phyloP scores from a whole-genome alignment of 2,329 filamentous ascomycete genomes.

The Trichoderma sp. region DNA sequence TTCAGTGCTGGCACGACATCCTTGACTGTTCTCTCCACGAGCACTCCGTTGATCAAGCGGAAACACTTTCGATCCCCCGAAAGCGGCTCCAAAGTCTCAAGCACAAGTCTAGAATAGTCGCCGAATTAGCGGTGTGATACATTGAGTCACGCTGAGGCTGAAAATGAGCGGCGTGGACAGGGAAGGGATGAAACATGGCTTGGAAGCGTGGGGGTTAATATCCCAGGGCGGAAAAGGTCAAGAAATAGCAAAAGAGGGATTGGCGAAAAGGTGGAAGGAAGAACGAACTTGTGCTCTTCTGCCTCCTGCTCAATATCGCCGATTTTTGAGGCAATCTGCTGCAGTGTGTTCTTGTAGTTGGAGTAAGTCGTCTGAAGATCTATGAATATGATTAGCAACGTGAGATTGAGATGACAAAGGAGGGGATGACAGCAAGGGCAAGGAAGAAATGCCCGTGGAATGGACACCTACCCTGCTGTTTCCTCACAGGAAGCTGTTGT shows the following conservation, averaged over 20 bases:
- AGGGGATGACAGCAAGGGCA: not conserved
- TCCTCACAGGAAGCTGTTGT: constrained; percentile 56
- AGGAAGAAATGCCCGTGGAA: constrained; percentile 18
- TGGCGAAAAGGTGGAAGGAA: not conserved
- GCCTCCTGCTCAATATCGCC: constrained; percentile 96
- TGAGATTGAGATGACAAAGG: not conserved
- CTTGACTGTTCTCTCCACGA: constrained; percentile 90
- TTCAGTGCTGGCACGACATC: constrained; percentile 88
- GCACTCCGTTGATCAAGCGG: constrained; percentile 95
- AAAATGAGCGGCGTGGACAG: not conserved
- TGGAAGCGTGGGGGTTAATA: not conserved
- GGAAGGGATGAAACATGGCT: not conserved
- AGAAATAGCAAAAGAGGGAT: not conserved
- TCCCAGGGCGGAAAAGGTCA: not conserved
- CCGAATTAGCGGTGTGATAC: constrained; percentile 26
- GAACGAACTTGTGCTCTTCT: constrained; percentile 91
- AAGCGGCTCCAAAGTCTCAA: constrained; percentile 85
- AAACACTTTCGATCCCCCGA: constrained; percentile 91
- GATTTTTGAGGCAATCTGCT: constrained; percentile 93
- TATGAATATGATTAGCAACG: constrained; percentile 35
- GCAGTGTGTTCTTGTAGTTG: constrained; percentile 74
- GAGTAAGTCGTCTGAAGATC: constrained; percentile 79
- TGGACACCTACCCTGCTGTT: constrained; percentile 64
- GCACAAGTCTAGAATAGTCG: constrained; percentile 67
- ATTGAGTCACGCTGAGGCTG: constrained; percentile 38